Base-by-base conservation (phyloP, 1,284 basidiomycete species). In the Phaffia rhodozyma region DNA sequence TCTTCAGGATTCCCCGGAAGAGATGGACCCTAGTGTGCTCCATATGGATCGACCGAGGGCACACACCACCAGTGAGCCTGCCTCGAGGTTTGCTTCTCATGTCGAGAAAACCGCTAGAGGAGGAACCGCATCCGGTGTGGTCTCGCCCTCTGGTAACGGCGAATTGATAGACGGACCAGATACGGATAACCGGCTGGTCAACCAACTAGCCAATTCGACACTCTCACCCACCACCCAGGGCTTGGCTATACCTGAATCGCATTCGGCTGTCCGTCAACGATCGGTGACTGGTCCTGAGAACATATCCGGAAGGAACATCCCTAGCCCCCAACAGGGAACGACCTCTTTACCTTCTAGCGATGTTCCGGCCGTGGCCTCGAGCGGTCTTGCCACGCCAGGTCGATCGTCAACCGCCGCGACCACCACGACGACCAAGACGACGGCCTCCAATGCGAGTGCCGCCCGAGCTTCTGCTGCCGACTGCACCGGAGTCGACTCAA, bases 401-500 rank as follows among this genome's bases (percentile, higher is more conserved):
- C 58, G 49, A 30, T 34, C 29, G 27, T 32, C 58, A 5, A 60
- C 58, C n/a, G n/a, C n/a, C n/a, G n/a, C n/a, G n/a, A n/a, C n/a
- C 20, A 30, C 47, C 47, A 50, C 47, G 29, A 50, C 48, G 23
- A 50, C 43, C 48, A 51, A 48, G 48, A 30, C n/a, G 6, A 30
- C 27, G 29, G 20, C 58, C 21, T 21, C 29, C n/a, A 51, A 23
- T 21, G 43, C 49, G 32, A 58, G 58, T 51, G 29, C n/a, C 9
- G 52, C 58, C 23, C 49, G 43, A 32, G 25, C 52, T 16, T 53
- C 50, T 34, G 54, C 54, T 18, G 54, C 54, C 23, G 59, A 47
- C 54, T 55, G 47, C 27, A 66, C 60, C 52, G 89, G 89, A 9
- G 86, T 90, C n/a, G 94, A 98, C 75, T 92, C 89, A 38, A 96